Evolutionary conservation across 2,329 filamentous ascomycete genomes (phyloP), one percentile per base, ranked within the genome.

Genomic region (Dendryphion nanum): DNA sequence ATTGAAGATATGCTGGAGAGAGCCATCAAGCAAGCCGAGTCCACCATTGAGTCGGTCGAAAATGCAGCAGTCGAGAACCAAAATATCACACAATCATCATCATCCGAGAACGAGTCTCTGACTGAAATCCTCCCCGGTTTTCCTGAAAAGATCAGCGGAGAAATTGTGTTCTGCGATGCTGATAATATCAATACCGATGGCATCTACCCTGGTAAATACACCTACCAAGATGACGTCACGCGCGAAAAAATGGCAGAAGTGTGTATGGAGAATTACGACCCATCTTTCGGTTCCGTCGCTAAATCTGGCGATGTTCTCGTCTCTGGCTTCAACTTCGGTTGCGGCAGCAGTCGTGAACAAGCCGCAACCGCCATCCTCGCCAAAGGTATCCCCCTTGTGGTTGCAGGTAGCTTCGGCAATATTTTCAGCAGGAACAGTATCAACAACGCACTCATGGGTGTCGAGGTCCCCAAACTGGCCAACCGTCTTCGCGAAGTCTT

Each of bases 191-290:
- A 93, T 68, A 97, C 91, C 0, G 91, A 97, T 58, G 83, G 79
- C 37, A 95, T 97, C 63, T 97, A 97, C 64, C 86, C 89, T 0
- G 89, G 87, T 4, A 89, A 90, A 61, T 89, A 88, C 64, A 96
- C 90, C 0, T 97, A 97, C 67, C 88, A 94, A 61, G 90, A 97
- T 59, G 78, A 86, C 54, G 75, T 97, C 1, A 70, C 85, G 0
- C 72, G 69, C 1, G 84, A 88, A 44, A 81, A 81, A 40, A 96
- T 97, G 91, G 88, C 89, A 0, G 73, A 86, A 49, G 89, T 90
- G 1, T 90, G 86, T 66, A 96, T 97, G 89, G 78, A 85, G 62
- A 97, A 97, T 74, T 97, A 95, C 69, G 91, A 97, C 61, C 69
- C 77, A 0, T 62, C 72, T 0, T 96, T 96, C 61, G 65, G 74